phyloP scores from a whole-genome alignment of 257 asterid species.

The Asclepias syriaca region DNA sequence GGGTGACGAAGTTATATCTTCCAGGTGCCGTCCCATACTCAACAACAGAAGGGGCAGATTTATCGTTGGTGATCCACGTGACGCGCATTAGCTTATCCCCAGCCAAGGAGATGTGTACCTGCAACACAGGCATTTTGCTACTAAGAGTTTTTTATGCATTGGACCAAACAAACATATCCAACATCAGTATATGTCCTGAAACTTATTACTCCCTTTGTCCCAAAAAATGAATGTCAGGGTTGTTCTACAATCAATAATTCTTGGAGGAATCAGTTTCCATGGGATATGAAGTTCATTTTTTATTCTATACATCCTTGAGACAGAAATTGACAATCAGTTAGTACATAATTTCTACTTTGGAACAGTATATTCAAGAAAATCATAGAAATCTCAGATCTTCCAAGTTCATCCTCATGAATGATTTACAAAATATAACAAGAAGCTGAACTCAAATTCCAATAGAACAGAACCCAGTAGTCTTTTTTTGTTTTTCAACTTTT shows the following conservation, averaged over 20 bases:
- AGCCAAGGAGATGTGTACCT: constrained; percentile 97
- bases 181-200: not conserved
- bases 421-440: not conserved
- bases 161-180: not conserved
- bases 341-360: not conserved
- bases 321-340: not conserved
- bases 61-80: constrained; percentile 58
- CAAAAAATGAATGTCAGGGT: not conserved
- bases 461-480: not conserved
- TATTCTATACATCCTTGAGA: no score
- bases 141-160: not conserved
- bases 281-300: not conserved
- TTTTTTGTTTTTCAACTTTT: no score
- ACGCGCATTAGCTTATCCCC: constrained; percentile 68
- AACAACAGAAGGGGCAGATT: constrained; percentile 54
- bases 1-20: constrained; percentile 41
- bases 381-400: not conserved
- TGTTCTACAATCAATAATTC: no score
- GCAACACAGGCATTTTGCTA: constrained; percentile 9
- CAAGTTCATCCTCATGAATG: not conserved
- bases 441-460: not conserved
- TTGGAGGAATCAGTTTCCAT: not conserved
- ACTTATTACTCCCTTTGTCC: not conserved
- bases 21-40: constrained; percentile 71
- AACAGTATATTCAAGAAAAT: not conserved